Evolutionary conservation across 805 yeast genomes (phyloP).

Genomic region (Grigorovia humatica): DNA sequence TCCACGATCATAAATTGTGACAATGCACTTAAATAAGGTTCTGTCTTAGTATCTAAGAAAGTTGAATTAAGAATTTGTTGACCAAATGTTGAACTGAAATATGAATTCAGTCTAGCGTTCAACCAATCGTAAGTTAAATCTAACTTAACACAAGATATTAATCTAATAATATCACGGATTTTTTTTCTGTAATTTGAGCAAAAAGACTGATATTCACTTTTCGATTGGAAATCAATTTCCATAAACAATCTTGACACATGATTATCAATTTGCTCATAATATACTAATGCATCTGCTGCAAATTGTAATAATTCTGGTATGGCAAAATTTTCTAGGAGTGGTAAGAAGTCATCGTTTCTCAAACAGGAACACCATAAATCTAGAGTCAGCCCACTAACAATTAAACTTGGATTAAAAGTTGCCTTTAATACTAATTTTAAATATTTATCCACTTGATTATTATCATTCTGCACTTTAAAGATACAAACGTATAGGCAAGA

Average conservation of each 20-base stretch:
- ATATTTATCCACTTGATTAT: slow-evolving; percentile 54
- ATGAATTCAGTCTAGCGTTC: slow-evolving; percentile 57
- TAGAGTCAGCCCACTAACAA: slow-evolving; percentile 81
- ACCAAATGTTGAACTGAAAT: slow-evolving; percentile 65
- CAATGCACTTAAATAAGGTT: slow-evolving; percentile 65
- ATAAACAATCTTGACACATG: slow-evolving; percentile 55
- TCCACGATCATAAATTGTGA: slow-evolving; percentile 82
- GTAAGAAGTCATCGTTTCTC: slow-evolving; percentile 63
- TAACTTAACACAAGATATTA: slow-evolving; percentile 78
- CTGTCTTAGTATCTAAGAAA: slow-evolving; percentile 45
- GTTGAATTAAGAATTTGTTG: slow-evolving; percentile 46
- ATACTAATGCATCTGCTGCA: slow-evolving; percentile 68
- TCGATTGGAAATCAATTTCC: slow-evolving; percentile 81
- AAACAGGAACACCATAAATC: slow-evolving; percentile 92
- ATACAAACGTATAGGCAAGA: slow-evolving; percentile 37
- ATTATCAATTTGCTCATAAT: slow-evolving; percentile 60
- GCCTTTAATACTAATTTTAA: slow-evolving; percentile 68
- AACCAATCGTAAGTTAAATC: slow-evolving; percentile 76
- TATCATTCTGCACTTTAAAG: slow-evolving; percentile 40
- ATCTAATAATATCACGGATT: slow-evolving; percentile 83
- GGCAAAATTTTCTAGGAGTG: slow-evolving; percentile 36
- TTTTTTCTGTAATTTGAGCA: slow-evolving; percentile 70
- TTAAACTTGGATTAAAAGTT: slow-evolving; percentile 72
- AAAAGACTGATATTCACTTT: slow-evolving; percentile 68
- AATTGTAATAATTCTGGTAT: slow-evolving; percentile 59